A percentile compares a stretch with the other conserved stretches of the same genome.
Conservation (phyloP, 2,329 filamentous ascomycete genomes). For the Lachnellula occidentalis region DNA sequence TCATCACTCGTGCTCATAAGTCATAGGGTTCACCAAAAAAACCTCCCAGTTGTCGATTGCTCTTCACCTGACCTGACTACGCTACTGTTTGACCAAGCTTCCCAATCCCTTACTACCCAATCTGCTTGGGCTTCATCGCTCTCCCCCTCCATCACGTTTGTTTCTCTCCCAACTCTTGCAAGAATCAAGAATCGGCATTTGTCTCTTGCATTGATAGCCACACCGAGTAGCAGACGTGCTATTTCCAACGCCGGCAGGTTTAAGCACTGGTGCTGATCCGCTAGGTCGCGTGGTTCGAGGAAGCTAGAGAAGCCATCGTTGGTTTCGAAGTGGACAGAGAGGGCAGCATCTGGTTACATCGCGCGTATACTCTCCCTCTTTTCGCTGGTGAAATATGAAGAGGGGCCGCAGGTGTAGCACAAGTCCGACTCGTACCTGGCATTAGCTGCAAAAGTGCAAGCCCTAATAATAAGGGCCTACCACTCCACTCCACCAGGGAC, state of each 20-base stretch:
- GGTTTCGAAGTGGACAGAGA: background rate
- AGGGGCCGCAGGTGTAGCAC: constrained; percentile 6
- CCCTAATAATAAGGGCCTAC: background rate
- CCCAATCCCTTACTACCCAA: background rate
- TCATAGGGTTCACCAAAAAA: background rate
- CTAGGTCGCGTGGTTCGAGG: background rate
- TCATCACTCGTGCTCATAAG: background rate
- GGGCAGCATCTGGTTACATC: background rate
- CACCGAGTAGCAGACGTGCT: background rate
- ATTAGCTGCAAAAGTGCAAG: constrained; percentile 12
- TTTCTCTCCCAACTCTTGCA: background rate
- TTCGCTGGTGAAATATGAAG: constrained; percentile 11
- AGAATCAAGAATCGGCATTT: background rate
- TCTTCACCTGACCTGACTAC: background rate
- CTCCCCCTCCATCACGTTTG: no score
- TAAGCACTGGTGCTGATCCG: background rate
- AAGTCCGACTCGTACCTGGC: constrained; percentile 15
- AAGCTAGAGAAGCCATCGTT: background rate
- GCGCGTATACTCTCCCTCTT: constrained; percentile 4
- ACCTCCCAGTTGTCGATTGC: background rate
- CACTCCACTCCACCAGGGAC: constrained; percentile 10
- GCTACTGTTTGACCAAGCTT: background rate
- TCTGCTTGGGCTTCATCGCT: background rate
- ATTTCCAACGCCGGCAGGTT: background rate
- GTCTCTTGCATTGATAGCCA: background rate